Base-by-base conservation (phyloP, 768 basidiomycete genomes). In the Guyanaporus albipodus region DNA sequence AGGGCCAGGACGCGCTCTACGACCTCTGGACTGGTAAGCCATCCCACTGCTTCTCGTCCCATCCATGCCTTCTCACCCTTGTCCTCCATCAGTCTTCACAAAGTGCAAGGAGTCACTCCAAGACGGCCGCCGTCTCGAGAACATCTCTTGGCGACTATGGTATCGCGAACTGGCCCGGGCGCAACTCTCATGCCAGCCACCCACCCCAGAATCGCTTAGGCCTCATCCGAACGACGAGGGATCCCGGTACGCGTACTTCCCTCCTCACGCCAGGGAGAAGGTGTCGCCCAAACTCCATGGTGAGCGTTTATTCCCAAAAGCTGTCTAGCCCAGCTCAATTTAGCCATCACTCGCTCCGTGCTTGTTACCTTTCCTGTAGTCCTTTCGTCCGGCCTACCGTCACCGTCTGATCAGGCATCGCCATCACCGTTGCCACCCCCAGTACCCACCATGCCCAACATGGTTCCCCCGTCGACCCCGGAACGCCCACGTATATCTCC, bases 131-230 rank as follows among this genome's bases (percentile, higher is more conserved):
- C 70, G 91, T 23, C 75, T 92, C 23, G 91, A 93, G 68, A 91
- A 94, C 59, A 83, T 93, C 44, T 82, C 86, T 4, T 94, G 91
- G 91, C 73, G 91, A 42, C 70, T 93, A 8, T 88, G 88, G 85
- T 79, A 85, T 61, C 77, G 81, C 53, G 79, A 86, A 51, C 70
- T 85, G 58, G 63, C 73, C 42, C 62, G 69, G 24, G 52, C 67
- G 23, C 69, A 68, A 27, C 18, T 37, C 18, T 11, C 58, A n/a
- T 60, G 49, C 38, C 62, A 55, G 11, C 60, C 64, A 1, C 49
- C 60, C 32, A 63, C 66, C 8, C 66, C 67, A 11, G 60, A 66
- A 31, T 57, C 62, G 15, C 26, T 27, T 19, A 42, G 46, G 0
- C 60, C 61, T 2, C 53, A 35, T 31, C 49, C 46, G 35, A 54